phyloP scores from a whole-genome alignment of 2,329 filamentous ascomycete species.

The Cytospora piceicola region DNA sequence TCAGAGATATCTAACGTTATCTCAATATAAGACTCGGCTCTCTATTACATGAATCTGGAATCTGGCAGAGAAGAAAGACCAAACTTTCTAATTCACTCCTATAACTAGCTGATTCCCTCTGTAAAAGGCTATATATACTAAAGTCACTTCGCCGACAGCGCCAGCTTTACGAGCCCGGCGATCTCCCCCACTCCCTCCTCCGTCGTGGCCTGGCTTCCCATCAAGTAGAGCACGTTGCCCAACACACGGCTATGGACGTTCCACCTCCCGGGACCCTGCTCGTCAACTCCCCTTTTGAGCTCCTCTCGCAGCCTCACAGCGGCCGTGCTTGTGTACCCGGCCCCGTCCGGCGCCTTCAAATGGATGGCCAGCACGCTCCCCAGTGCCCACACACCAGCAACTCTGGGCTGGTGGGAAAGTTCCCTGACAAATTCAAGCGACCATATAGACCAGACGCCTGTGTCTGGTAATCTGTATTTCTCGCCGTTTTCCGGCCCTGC shows the following conservation, averaged over 20 bases:
- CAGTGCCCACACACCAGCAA: not conserved
- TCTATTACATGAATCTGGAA: no score
- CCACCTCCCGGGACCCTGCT: constrained; percentile 44
- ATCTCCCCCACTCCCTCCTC: constrained; percentile 38
- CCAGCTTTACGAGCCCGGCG: not conserved
- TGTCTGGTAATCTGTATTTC: no score
- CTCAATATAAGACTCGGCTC: no score
- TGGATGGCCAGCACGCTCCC: constrained; percentile 54
- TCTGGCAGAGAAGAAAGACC: no score
- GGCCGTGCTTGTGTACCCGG: constrained; percentile 53
- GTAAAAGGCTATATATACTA: no score
- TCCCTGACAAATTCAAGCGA: not conserved
- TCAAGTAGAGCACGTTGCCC: constrained; percentile 62
- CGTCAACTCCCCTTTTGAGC: constrained; percentile 36
- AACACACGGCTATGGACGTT: constrained; percentile 59
- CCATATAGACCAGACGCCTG: constrained; percentile 30
- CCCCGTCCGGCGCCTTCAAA: constrained; percentile 46
- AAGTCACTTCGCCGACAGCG: not conserved
- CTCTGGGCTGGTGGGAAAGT: not conserved
- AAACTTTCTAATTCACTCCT: no score
- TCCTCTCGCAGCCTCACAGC: constrained; percentile 47
- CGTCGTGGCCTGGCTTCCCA: constrained; percentile 52
- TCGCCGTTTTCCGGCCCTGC: not conserved
- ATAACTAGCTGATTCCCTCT: no score
- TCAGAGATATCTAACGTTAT: no score